Base-by-base conservation (phyloP, 352 stramenopile species). In the Pythium aristosporum region DNA sequence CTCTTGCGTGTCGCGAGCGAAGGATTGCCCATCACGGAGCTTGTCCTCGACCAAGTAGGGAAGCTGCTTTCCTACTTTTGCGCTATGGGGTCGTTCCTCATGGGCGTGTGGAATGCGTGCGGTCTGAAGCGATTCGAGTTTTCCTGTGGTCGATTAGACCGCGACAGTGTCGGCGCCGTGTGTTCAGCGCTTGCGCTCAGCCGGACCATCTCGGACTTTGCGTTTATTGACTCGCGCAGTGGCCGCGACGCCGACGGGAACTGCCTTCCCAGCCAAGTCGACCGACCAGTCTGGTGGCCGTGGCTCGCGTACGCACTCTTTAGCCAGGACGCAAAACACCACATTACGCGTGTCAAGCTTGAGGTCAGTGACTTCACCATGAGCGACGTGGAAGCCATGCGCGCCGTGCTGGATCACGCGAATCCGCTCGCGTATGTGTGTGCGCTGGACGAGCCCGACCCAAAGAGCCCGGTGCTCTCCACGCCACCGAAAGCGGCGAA, bases 261-360 rank as follows among this genome's bases (percentile, higher is more conserved):
- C 16, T 5, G 10, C 18, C 15, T 11, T 4, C 25, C 25, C 7
- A 23, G 16, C 2, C 49, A 28, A 11, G 3, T 46, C 8, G 2
- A 1, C 18, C 51, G 51, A 0, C 47, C 51, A 2, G 34, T 44
- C 8, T 57, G 51, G 32, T 57, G 51, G 51, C 51, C 51, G 34
- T 57, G 51, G 32, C 51, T 57, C 34, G 51, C 51, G 13, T 57
- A 47, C 32, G 51, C 34, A 10, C 51, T 46, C 28, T 57, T 57
- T 10, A 57, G 51, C 16, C 2, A 6, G 18, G 18, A 57, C 18
- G 28, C 51, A 2, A 46, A 2, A 6, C 32, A 57, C 21, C 0
- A 32, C 16, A 32, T 57, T 47, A 16, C 32, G 5, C n/a, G 32
- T 11, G 51, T 57, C 5, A 2, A 12, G 11, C 34, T 57, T 16